Percentiles rank a stretch among this genome's conserved stretches.
Conservation (phyloP, 1,139 yeast genomes). For the Scheffersomyces cryptocercus region DNA sequence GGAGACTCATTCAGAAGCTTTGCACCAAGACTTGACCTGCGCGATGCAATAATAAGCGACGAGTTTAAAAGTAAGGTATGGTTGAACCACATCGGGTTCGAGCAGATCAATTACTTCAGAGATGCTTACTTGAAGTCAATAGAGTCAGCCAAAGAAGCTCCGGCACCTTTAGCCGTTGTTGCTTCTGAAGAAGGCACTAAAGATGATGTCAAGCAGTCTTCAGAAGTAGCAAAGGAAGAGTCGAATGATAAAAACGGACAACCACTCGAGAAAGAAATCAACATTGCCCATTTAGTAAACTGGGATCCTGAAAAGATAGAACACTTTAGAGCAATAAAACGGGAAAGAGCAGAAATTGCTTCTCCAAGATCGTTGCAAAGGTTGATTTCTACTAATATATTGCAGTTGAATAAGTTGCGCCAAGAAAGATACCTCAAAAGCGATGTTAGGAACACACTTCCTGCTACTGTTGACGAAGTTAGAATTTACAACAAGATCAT, state of each 20-base stretch:
- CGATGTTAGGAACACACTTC: constrained; percentile 29
- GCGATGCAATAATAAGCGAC: constrained; percentile 63
- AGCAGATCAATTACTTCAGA: constrained; percentile 44
- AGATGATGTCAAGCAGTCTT: constrained; percentile 7
- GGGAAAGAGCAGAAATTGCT: constrained; percentile 24
- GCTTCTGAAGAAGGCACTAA: constrained; percentile 7
- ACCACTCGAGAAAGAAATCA: constrained; percentile 19
- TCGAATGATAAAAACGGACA: constrained; percentile 8
- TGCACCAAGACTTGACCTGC: constrained; percentile 79
- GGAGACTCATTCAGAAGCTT: constrained; percentile 63
- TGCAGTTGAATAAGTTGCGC: constrained; percentile 64
- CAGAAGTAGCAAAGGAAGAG: constrained; percentile 8
- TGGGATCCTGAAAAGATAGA: constrained; percentile 40
- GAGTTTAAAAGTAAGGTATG: constrained; percentile 70
- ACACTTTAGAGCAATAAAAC: constrained; percentile 26
- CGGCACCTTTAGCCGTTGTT: constrained; percentile 2
- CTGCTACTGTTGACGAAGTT: constrained; percentile 28
- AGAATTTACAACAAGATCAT: constrained; percentile 44
- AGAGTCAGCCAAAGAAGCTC: constrained; percentile 2
- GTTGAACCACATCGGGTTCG: constrained; percentile 72
- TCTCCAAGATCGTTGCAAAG: constrained; percentile 42
- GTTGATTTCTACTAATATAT: constrained; percentile 55
- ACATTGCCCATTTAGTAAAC: constrained; percentile 33
- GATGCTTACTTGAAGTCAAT: constrained; percentile 19
- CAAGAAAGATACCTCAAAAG: constrained; percentile 50